Conservation (phyloP, 495 filamentous ascomycete genomes). For the Xylaria castorea region DNA sequence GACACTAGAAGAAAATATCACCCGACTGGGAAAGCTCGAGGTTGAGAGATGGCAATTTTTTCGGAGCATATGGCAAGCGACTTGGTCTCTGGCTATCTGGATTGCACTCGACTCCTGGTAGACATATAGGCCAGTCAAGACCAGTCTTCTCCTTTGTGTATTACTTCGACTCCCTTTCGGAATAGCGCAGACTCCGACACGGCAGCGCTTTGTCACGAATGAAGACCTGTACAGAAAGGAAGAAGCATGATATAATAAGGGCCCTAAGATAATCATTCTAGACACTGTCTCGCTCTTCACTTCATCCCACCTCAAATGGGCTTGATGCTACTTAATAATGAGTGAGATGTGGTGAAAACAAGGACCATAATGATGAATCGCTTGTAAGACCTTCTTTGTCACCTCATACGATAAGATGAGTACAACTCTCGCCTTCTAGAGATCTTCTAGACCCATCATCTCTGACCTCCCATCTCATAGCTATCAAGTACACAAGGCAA, state of each 20-base stretch:
- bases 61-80: background rate
- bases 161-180: background rate
- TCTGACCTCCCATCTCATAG: constrained; percentile 3
- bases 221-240: background rate
- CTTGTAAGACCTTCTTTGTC: constrained; percentile 25
- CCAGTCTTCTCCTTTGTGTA: background rate
- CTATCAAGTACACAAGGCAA: constrained; percentile 8
- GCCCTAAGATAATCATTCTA: background rate
- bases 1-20: background rate
- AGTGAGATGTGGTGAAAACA: constrained; percentile 16
- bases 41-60: background rate
- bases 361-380: constrained; percentile 4
- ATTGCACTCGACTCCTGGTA: background rate
- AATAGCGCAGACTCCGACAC: background rate
- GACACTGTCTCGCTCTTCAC: constrained; percentile 22
- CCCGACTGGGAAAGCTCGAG: background rate
- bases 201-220: background rate
- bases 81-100: background rate
- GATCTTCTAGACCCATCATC: constrained; percentile 3
- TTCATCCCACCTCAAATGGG: background rate
- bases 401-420: constrained; percentile 18
- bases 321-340: background rate
- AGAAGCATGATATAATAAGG: background rate
- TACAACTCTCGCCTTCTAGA: constrained; percentile 11
- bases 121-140: background rate